Conservation (phyloP, 441 rosid genomes). For the Corymbia calophylla region DNA sequence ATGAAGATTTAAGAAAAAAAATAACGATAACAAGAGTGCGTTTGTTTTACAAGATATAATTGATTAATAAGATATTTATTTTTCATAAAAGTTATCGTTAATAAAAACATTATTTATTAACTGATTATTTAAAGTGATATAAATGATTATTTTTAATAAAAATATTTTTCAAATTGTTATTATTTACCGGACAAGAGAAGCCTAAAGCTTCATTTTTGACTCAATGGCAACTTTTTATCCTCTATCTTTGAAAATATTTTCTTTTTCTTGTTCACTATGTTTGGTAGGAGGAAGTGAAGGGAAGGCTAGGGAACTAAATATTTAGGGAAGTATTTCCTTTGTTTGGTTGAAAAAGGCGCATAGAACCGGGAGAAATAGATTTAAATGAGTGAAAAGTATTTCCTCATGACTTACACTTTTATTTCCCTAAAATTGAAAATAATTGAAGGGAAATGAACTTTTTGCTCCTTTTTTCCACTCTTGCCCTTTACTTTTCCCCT, state of each 20-base stretch:
- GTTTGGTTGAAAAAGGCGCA: neutral
- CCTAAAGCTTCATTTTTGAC: no score
- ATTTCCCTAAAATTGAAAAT: neutral
- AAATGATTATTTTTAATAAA: no score
- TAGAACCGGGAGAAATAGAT: neutral
- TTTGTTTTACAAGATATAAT: rapidly evolving
- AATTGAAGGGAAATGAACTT: neutral
- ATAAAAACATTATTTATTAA: rapidly evolving
- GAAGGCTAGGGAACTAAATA: neutral
- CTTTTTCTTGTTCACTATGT: no score
- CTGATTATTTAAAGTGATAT: neutral
- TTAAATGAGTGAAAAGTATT: neutral
- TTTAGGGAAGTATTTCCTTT: neutral
- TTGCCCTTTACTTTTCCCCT: neutral
- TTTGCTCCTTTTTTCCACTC: neutral
- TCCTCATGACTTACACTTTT: neutral
- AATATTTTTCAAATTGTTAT: no score
- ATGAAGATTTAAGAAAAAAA: neutral
- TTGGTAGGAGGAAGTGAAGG: neutral
- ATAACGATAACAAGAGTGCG: rapidly evolving
- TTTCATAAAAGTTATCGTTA: no score
- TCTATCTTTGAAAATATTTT: no score
- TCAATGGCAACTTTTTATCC: no score
- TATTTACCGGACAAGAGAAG: no score
- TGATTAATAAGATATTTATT: no score